These are phyloP conservation scores for Ustilago bromivora DNA, from an alignment of 1,284 basidiomycete genomes.

Conservation along the genomic window DNA sequence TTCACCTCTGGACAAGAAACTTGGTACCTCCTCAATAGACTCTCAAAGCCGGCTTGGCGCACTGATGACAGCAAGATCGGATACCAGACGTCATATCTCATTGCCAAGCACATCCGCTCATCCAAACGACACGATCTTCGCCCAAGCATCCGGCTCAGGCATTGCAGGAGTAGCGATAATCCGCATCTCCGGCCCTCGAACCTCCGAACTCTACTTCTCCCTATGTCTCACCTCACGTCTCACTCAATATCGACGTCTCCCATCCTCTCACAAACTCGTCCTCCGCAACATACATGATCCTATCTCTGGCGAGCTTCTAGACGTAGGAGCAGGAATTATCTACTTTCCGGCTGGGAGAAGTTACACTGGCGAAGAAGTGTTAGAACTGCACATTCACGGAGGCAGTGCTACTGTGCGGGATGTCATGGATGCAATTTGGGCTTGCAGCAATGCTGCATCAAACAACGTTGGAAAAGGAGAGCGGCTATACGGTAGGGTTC, in stretches of 20 bases:
- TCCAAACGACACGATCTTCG: conserved; percentile 78
- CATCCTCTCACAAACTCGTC: conserved; percentile 77
- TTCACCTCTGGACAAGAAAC: not conserved
- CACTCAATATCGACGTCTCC: conserved; percentile 40
- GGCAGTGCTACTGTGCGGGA: conserved; percentile 81
- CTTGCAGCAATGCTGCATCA: conserved; percentile 66
- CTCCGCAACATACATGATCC: conserved; percentile 80
- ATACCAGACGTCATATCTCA: too few relatives aligned
- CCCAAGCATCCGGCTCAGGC: conserved; percentile 83
- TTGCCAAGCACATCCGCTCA: too few relatives aligned
- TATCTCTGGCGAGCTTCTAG: conserved; percentile 76
- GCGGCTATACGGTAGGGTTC: conserved; percentile 46
- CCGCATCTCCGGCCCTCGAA: conserved; percentile 82
- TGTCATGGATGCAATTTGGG: conserved; percentile 75
- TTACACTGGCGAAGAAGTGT: conserved; percentile 83
- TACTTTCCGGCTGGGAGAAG: conserved; percentile 81
- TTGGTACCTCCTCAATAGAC: too few relatives aligned
- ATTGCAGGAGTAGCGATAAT: conserved; percentile 85
- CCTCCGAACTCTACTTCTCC: conserved; percentile 74
- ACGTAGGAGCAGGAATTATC: conserved; percentile 80
- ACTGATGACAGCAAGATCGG: too few relatives aligned
- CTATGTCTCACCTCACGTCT: conserved; percentile 72
- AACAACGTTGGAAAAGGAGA: conserved; percentile 67
- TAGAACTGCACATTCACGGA: conserved; percentile 90
- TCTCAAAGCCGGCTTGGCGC: too few relatives aligned